Evolutionary conservation across 768 basidiomycete genomes (phyloP), one percentile per base, ranked within the genome.

Genomic region (Dictyophora rubrovolvata): DNA sequence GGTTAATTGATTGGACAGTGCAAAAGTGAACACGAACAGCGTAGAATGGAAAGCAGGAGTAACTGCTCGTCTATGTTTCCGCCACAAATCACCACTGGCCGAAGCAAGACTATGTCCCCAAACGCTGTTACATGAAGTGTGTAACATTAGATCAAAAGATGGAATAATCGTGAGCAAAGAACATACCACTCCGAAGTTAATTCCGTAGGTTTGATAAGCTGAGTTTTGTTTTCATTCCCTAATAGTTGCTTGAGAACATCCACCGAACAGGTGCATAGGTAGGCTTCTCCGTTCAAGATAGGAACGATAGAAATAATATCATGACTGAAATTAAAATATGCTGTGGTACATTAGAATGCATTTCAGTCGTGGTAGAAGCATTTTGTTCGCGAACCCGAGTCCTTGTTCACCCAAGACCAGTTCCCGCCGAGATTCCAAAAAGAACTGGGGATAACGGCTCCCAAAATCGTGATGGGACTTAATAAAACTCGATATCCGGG

Each of bases 41-140:
- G 36, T 20, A 55, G 14, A 14, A 55, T 36, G 1, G 22, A 86
- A 86, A 0, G 83, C 79, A 21, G 84, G 82, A 1, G 80, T 81
- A 18, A 78, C 71, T 42, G 86, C 78, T 66, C 80, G 82, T 52
- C 84, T 70, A 62, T 83, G 83, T 28, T 77, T 77, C 67, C 83
- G 83, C 84, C 84, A 87, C 59, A 80, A 74, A 3, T 81, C 78
- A 21, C 79, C 82, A 63, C 86, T 55, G 35, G 42, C 85, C 0
- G 81, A 79, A 2, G 76, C 78, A n/a, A 87, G 76, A 51, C 86
- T 81, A 62, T 86, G n/a, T 9, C 54, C 54, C 16, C 17, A 22
- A 5, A 55, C 16, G 17, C 54, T 55, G 53, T 28, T 7, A 42
- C 12, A 12, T 42, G 3, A 42, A 42, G 14, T 37, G 7, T 14